Evolutionary conservation across 2,329 filamentous ascomycete species (phyloP).

Genomic region (Epichloe sibirici): DNA sequence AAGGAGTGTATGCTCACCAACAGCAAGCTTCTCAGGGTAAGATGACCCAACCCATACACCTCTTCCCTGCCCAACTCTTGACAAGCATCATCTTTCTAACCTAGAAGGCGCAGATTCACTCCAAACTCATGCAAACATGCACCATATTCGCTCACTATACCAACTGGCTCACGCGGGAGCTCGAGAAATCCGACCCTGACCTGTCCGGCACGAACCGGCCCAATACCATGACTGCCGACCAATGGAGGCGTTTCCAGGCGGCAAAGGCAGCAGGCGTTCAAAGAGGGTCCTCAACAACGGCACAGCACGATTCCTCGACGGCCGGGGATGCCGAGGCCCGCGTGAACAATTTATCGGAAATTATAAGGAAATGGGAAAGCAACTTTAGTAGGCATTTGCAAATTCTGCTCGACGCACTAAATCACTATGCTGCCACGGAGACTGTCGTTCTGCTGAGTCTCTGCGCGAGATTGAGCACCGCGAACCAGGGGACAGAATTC

Average conservation of each 20-base stretch:
- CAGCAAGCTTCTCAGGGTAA: constrained; percentile 79
- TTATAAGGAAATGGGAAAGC: constrained; percentile 80
- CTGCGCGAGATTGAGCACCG: constrained; percentile 70
- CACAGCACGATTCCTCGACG: constrained; percentile 9
- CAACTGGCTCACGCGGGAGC: constrained; percentile 70
- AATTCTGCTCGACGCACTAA: constrained; percentile 86
- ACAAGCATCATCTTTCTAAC: constrained; percentile 6
- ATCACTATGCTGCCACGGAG: constrained; percentile 95
- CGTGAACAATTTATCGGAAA: constrained; percentile 71
- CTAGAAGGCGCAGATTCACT: constrained; percentile 60
- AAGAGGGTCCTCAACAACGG: constrained; percentile 8
- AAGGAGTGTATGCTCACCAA: constrained; percentile 99
- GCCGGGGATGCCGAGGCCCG: constrained; percentile 30
- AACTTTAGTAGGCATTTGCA: constrained; percentile 89
- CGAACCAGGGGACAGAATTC: constrained; percentile 62
- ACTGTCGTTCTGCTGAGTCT: constrained; percentile 87
- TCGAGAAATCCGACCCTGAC: constrained; percentile 74
- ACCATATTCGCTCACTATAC: constrained; percentile 89
- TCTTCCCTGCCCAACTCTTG: not conserved
- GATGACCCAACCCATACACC: constrained; percentile 12
- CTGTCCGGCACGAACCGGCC: constrained; percentile 50
- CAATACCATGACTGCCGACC: constrained; percentile 44
- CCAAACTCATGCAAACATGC: constrained; percentile 92
- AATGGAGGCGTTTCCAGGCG: constrained; percentile 47
- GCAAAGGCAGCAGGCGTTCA: constrained; percentile 25